phyloP scores from a whole-genome alignment of 208 protist species.

The Leishmania turanica region DNA sequence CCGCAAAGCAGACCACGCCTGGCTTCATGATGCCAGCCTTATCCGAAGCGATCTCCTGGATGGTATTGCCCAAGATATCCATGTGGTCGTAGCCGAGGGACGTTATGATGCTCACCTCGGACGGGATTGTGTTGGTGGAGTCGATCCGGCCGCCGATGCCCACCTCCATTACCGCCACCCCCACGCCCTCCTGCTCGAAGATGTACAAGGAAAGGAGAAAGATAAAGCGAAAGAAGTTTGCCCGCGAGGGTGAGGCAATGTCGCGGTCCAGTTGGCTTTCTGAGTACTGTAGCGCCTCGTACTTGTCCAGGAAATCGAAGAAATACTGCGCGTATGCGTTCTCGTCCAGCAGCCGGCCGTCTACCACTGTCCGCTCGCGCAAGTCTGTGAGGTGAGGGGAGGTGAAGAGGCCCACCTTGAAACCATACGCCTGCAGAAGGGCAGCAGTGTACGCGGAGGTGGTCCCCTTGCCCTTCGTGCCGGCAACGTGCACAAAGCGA shows the following conservation, averaged over 20 bases:
- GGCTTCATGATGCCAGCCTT: constrained; percentile 96
- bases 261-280: constrained; percentile 62
- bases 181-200: constrained; percentile 81
- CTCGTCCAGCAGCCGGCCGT: constrained; percentile 67
- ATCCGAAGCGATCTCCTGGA: constrained; percentile 91
- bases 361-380: constrained; percentile 84
- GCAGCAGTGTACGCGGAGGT: constrained; percentile 80
- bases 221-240: constrained; percentile 88
- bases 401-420: constrained; percentile 90
- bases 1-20: constrained; percentile 66
- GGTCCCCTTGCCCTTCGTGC: constrained; percentile 94
- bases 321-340: constrained; percentile 76
- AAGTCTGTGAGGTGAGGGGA: constrained; percentile 91
- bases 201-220: constrained; percentile 84
- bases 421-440: constrained; percentile 82
- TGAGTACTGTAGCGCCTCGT: constrained; percentile 53
- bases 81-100: constrained; percentile 94
- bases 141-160: constrained; percentile 95
- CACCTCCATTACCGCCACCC: constrained; percentile 93
- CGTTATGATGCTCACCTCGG: constrained; percentile 91
- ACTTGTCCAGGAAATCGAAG: constrained; percentile 71
- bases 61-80: constrained; percentile 93
- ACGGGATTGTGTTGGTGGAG: constrained; percentile 91
- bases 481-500: constrained; percentile 93
- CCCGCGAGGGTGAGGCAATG: constrained; percentile 33